A percentile compares a stretch with the other conserved stretches of the same genome.
These are phyloP conservation scores for Phaffia australis DNA, from an alignment of 768 basidiomycete species.

Conservation along the genomic window DNA sequence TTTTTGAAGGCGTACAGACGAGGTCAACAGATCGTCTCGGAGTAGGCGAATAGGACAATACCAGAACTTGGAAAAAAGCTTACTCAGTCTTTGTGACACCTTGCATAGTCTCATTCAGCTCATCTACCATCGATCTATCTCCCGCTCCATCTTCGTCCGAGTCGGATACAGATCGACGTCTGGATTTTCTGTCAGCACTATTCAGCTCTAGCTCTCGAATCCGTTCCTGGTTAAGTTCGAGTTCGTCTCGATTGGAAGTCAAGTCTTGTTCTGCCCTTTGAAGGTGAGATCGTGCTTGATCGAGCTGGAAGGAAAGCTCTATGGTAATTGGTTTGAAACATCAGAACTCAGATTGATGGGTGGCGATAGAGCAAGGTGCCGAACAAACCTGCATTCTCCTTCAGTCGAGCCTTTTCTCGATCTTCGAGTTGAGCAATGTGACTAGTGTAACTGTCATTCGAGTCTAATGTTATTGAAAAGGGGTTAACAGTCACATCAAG, in stretches of 20 bases:
- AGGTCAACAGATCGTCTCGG: neutral
- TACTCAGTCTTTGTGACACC: slow-evolving; percentile 56
- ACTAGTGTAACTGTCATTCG: slow-evolving; percentile 83
- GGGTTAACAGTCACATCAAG: too few species aligned
- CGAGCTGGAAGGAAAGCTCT: slow-evolving; percentile 60
- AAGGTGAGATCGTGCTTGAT: slow-evolving; percentile 27
- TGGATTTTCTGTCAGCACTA: slow-evolving; percentile 2
- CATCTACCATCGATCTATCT: slow-evolving; percentile 48
- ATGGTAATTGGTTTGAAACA: too few species aligned
- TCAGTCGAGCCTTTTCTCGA: slow-evolving; percentile 41
- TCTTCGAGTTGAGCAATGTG: slow-evolving; percentile 72
- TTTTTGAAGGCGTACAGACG: neutral
- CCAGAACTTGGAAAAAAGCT: slow-evolving; percentile 8
- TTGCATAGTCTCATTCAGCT: slow-evolving; percentile 69
- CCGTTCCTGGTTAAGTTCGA: slow-evolving; percentile 82
- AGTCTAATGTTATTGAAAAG: slow-evolving; percentile 38
- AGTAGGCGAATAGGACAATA: neutral
- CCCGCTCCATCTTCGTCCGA: slow-evolving; percentile 34
- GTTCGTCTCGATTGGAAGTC: slow-evolving; percentile 46
- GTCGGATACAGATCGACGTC: slow-evolving; percentile 42
- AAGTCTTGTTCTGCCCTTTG: slow-evolving; percentile 20
- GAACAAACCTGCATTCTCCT: slow-evolving; percentile 1
- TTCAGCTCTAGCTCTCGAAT: slow-evolving; percentile 71
- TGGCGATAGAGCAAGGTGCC: too few species aligned
- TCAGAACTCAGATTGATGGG: neutral